These are phyloP conservation scores for Ganoderma multipileum DNA, from an alignment of 1,284 basidiomycete genomes.

Conservation along the genomic window DNA sequence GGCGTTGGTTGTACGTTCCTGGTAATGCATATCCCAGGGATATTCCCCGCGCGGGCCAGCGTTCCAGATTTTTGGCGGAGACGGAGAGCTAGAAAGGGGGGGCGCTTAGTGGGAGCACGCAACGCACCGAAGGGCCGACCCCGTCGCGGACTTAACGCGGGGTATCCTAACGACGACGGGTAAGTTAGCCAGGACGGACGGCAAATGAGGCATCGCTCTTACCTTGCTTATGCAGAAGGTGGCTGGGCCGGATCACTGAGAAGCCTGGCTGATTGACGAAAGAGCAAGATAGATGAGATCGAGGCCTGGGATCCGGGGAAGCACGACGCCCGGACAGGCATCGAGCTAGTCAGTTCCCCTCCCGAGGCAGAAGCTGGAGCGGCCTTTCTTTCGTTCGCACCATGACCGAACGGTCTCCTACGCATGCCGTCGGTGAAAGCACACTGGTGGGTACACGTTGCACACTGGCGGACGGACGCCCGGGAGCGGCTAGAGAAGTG, in stretches of 20 bases:
- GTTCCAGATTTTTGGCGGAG: not conserved
- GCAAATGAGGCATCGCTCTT: not conserved
- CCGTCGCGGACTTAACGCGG: not conserved
- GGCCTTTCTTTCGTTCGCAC: not conserved
- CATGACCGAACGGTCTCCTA: not conserved
- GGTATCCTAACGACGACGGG: not conserved
- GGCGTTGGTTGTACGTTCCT: not conserved
- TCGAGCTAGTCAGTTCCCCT: constrained; percentile 3
- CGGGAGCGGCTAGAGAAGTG: not conserved
- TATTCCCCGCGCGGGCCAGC: not conserved
- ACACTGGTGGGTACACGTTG: not conserved
- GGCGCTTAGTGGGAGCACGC: not conserved
- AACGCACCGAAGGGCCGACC: not conserved
- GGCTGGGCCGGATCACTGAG: not conserved
- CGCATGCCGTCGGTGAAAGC: not conserved
- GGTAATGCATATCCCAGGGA: not conserved
- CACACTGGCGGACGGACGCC: not conserved
- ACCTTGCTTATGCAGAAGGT: not conserved
- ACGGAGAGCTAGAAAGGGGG: not conserved
- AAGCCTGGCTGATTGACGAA: constrained; percentile 5
- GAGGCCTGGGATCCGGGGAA: not conserved
- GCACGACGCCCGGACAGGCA: not conserved
- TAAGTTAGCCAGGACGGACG: not conserved
- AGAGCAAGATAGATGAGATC: constrained; percentile 9
- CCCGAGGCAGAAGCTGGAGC: not conserved